Evolutionary conservation across 2,329 filamentous ascomycete species (phyloP).

Genomic region (Botrytis sinoallii): DNA sequence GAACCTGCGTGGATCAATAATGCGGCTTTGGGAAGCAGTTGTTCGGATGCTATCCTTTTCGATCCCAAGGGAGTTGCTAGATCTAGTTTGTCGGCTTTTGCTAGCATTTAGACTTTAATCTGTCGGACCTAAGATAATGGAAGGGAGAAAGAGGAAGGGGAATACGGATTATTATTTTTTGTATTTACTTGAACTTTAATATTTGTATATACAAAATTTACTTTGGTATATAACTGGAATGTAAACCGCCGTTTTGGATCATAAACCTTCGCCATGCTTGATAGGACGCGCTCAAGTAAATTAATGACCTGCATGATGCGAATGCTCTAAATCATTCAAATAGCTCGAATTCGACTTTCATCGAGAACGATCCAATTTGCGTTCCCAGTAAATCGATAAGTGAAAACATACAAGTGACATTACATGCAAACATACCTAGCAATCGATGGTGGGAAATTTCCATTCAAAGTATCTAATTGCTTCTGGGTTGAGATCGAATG

Average conservation of each 20-base stretch:
- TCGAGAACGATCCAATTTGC: not conserved
- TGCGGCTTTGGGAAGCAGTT: conserved; percentile 61
- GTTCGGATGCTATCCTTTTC: conserved; percentile 62
- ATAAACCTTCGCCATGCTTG: not conserved
- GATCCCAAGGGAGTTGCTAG: conserved; percentile 51
- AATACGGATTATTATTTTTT: not conserved
- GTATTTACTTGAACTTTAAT: not conserved
- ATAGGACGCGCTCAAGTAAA: not conserved
- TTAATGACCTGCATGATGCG: not conserved
- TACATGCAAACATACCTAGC: not conserved
- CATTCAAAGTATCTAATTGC: not conserved
- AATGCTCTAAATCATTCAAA: not conserved
- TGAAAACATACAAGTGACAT: not conserved
- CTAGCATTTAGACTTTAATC: conserved; percentile 8
- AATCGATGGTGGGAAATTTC: not conserved
- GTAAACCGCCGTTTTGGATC: not conserved
- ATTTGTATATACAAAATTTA: not conserved
- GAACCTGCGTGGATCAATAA: conserved; percentile 71
- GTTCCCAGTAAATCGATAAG: not conserved
- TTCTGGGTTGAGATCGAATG: not conserved
- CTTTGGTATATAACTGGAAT: not conserved
- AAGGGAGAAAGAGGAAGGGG: not conserved
- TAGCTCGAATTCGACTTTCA: not conserved
- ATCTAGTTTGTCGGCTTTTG: conserved; percentile 56
- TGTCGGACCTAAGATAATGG: not conserved